These are phyloP conservation scores for Aspergillus latus DNA, from an alignment of 2,329 filamentous ascomycete species.

Conservation along the genomic window DNA sequence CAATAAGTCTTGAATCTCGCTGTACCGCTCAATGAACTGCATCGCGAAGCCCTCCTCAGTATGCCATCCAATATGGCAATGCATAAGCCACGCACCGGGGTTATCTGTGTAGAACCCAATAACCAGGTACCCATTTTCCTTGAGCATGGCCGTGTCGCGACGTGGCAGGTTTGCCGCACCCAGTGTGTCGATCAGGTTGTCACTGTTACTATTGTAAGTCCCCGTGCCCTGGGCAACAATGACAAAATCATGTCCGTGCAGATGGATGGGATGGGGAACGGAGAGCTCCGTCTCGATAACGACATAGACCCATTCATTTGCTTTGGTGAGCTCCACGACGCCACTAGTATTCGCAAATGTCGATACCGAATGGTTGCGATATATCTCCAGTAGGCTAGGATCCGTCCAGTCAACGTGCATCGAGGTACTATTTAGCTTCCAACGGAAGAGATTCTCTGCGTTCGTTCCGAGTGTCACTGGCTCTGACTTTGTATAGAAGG, in stretches of 20 bases:
- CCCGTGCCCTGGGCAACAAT: conserved; percentile 57
- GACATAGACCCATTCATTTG: conserved; percentile 30
- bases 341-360: conserved; percentile 21
- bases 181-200: conserved; percentile 6
- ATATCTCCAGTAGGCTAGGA: conserved; percentile 29
- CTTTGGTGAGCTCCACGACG: conserved; percentile 25
- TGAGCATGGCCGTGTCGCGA: conserved; percentile 51
- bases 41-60: conserved; percentile 30
- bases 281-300: conserved; percentile 27
- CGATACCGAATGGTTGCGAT: conserved; percentile 15
- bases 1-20: conserved; percentile 26
- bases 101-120: conserved; percentile 55
- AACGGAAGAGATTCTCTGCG: conserved; percentile 28
- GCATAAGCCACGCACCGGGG: conserved; percentile 46
- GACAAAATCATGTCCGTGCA: conserved; percentile 72
- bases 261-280: conserved; percentile 61
- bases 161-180: conserved; percentile 44
- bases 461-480: neutral
- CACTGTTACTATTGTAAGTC: conserved; percentile 23
- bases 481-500: neutral
- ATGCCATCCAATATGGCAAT: conserved; percentile 37
- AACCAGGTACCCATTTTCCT: conserved; percentile 47
- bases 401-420: conserved; percentile 34
- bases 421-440: conserved; percentile 34
- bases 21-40: conserved; percentile 34